Evolutionary conservation across 177 flowering plant species (phyloP).

Genomic region (Vitis hybrid): DNA sequence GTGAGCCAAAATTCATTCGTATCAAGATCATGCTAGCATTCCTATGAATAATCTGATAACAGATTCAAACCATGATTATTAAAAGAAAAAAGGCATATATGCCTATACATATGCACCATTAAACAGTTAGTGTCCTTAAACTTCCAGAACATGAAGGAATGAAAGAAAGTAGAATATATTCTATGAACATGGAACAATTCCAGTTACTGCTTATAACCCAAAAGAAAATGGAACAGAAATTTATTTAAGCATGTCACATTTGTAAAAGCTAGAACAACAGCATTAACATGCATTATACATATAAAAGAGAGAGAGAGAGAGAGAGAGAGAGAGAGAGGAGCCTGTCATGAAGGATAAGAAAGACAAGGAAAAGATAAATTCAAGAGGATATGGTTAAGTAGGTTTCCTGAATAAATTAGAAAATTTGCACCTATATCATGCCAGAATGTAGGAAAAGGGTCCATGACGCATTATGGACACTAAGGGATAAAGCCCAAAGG

Average conservation of each 20-base stretch:
- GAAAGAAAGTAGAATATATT: too few species aligned
- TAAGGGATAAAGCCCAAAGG: too few species aligned
- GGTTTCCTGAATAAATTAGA: too few species aligned
- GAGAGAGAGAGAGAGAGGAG: not conserved
- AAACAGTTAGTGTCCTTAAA: not conserved
- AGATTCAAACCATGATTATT: not conserved
- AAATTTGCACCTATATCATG: too few species aligned
- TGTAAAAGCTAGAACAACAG: too few species aligned
- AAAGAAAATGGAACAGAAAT: not conserved
- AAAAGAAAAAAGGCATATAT: not conserved
- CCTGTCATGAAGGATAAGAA: too few species aligned
- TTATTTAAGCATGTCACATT: too few species aligned
- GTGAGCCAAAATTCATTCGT: constrained; percentile 28
- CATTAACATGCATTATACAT: not conserved
- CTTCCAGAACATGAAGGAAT: not conserved
- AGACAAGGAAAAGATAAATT: too few species aligned
- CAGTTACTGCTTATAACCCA: not conserved
- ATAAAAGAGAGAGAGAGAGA: not conserved
- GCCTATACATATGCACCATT: not conserved
- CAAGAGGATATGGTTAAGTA: too few species aligned
- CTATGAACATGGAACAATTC: not conserved
- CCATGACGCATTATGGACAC: too few species aligned
- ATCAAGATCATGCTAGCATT: constrained; percentile 8
- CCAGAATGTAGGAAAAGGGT: too few species aligned
- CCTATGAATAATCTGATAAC: not conserved